Conservation (phyloP, 306 rosid genomes). For the Vigna mungo region DNA sequence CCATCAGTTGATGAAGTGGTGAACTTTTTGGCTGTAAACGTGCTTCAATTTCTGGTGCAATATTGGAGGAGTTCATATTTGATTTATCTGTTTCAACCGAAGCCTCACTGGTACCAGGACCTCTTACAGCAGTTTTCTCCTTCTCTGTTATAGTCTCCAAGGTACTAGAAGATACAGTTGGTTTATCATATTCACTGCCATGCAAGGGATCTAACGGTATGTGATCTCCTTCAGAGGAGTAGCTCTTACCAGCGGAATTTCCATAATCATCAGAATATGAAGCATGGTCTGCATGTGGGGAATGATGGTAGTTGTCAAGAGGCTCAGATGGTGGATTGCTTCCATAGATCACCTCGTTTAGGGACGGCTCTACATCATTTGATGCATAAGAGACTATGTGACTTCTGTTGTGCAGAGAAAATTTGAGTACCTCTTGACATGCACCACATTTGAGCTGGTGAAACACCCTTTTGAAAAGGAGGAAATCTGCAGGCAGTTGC, state of each 20-base stretch:
- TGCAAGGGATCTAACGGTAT: constrained; percentile 32
- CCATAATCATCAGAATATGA: constrained; percentile 76
- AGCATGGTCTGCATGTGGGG: constrained; percentile 47
- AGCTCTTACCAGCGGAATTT: constrained; percentile 56
- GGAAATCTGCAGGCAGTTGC: constrained; percentile 89
- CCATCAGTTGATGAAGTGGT: constrained; percentile 93
- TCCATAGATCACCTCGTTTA: constrained; percentile 41
- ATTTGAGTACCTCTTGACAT: constrained; percentile 81
- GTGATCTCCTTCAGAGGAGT: constrained; percentile 66
- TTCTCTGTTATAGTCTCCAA: constrained; percentile 44
- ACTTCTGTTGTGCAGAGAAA: constrained; percentile 64
- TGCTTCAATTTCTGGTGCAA: constrained; percentile 54
- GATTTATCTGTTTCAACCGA: constrained; percentile 38
- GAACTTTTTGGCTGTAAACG: constrained; percentile 49
- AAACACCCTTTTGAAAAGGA: constrained; percentile 67
- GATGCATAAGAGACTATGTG: constrained; percentile 62
- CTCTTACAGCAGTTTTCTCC: constrained; percentile 47
- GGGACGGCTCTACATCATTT: constrained; percentile 38
- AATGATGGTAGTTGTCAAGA: constrained; percentile 35
- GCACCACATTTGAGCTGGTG: constrained; percentile 80
- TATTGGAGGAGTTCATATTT: constrained; percentile 45
- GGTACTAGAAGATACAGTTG: constrained; percentile 40
- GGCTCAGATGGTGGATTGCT: constrained; percentile 44
- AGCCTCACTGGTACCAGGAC: constrained; percentile 44
- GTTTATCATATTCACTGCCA: constrained; percentile 31